phyloP scores from a whole-genome alignment of 1,139 yeast genomes.

The Zygoascus meyerae region DNA sequence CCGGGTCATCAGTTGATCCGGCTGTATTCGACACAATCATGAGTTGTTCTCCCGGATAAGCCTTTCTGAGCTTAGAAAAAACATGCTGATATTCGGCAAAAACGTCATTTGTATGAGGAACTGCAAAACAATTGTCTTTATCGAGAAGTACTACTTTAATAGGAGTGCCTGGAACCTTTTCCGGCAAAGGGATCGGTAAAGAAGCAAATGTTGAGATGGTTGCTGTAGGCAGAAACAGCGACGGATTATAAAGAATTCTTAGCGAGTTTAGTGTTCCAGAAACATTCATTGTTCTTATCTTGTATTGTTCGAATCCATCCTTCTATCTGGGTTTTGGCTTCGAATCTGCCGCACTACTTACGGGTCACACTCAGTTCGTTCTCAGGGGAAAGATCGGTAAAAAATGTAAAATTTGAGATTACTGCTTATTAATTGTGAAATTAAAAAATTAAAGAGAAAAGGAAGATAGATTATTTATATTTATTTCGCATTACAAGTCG shows the following conservation, averaged over 20 bases:
- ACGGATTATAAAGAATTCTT: conserved; percentile 56
- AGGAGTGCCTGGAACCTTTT: conserved; percentile 18
- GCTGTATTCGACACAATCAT: conserved; percentile 90
- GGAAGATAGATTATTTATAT: no score
- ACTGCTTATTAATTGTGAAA: no score
- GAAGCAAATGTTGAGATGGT: conserved; percentile 62
- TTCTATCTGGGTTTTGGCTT: no score
- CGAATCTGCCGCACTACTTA: no score
- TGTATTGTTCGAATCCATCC: no score
- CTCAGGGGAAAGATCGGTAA: no score
- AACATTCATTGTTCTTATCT: conserved; percentile 17
- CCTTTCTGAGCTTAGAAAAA: conserved; percentile 51
- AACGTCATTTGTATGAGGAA: conserved; percentile 71
- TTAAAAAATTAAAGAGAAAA: no score
- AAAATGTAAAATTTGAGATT: no score
- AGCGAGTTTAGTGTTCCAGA: conserved; percentile 38
- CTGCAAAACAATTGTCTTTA: conserved; percentile 92
- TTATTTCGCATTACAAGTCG: no score
- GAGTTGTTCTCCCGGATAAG: conserved; percentile 61
- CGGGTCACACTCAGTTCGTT: no score
- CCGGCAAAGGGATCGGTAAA: conserved; percentile 40
- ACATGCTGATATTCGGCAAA: conserved; percentile 65
- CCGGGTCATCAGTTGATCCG: conserved; percentile 73
- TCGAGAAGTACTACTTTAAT: conserved; percentile 84
- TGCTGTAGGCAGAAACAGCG: conserved; percentile 63